Conservation (phyloP, 1,284 basidiomycete species). For the Marasmius fiardii region DNA sequence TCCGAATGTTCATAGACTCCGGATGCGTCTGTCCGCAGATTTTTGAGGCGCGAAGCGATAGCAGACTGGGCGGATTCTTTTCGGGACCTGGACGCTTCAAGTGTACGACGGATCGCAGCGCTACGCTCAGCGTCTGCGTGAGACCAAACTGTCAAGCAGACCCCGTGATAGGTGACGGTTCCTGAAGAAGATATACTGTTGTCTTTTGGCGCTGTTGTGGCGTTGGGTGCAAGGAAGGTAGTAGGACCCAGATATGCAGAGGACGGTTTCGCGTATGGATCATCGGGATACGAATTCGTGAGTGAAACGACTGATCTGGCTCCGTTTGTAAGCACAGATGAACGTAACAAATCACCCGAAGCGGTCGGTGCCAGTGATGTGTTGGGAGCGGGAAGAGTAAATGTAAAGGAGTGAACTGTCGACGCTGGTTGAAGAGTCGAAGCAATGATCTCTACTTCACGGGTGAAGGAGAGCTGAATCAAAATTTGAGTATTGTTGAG, state of each 20-base stretch:
- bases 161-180: conserved; percentile 81
- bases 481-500: background rate
- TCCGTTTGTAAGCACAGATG: conserved; percentile 61
- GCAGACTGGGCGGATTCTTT: conserved; percentile 77
- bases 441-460: conserved; percentile 93
- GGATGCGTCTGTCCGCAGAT: conserved; percentile 51
- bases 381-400: conserved; percentile 70
- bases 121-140: conserved; percentile 87
- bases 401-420: conserved; percentile 91
- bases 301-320: conserved; percentile 60
- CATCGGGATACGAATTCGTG: conserved; percentile 67
- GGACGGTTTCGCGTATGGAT: conserved; percentile 73
- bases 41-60: conserved; percentile 62
- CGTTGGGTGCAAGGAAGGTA: conserved; percentile 46
- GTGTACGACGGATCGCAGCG: conserved; percentile 74
- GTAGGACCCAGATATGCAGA: conserved; percentile 75
- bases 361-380: conserved; percentile 68
- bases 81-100: conserved; percentile 71
- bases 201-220: conserved; percentile 39
- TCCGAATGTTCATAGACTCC: conserved; percentile 42
- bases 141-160: conserved; percentile 91
- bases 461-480: conserved; percentile 76
- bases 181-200: conserved; percentile 35
- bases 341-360: conserved; percentile 69
- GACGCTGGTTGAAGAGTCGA: conserved; percentile 89